A percentile compares a stretch with the other conserved stretches of the same genome.
These are phyloP conservation scores for Gilbertella persicaria DNA, from an alignment of 371 early-diverging fungal genomes.

Conservation along the genomic window DNA sequence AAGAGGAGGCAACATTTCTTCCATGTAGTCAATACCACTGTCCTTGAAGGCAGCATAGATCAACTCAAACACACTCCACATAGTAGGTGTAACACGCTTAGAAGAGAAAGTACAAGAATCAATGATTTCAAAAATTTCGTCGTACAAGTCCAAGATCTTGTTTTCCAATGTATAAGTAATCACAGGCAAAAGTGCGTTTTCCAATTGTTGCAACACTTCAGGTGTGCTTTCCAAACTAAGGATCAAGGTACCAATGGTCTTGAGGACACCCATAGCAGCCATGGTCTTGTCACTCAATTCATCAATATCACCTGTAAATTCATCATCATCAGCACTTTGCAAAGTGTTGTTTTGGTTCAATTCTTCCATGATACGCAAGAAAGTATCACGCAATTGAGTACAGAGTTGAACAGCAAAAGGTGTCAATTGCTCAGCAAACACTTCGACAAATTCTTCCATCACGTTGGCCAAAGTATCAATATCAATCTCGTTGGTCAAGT, in stretches of 20 bases:
- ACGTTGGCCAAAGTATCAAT: constrained; percentile 83
- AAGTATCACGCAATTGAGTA: constrained; percentile 80
- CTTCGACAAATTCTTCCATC: constrained; percentile 88
- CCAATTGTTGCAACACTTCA: constrained; percentile 65
- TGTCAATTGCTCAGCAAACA: constrained; percentile 88
- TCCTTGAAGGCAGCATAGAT: constrained; percentile 76
- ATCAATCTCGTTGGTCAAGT: constrained; percentile 88
- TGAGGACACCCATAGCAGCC: constrained; percentile 89
- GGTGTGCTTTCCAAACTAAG: constrained; percentile 70
- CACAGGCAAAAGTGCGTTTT: constrained; percentile 73
- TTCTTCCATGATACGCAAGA: constrained; percentile 79
- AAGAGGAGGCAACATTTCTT: constrained; percentile 82
- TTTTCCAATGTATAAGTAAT: constrained; percentile 75
- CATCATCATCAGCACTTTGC: constrained; percentile 42
- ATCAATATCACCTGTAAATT: constrained; percentile 46
- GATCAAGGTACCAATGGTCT: constrained; percentile 85
- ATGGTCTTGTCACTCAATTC: constrained; percentile 82
- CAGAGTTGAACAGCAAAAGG: constrained; percentile 91
- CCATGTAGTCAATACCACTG: constrained; percentile 79
- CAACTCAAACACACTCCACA: constrained; percentile 83
- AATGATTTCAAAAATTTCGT: constrained; percentile 86
- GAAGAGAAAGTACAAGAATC: constrained; percentile 82
- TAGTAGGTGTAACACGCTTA: constrained; percentile 77
- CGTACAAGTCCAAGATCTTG: constrained; percentile 74
- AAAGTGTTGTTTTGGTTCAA: constrained; percentile 45